Evolutionary conservation across 1,284 basidiomycete species (phyloP), one percentile per base, ranked within the genome.

Genomic region (Tylopilus sp.): DNA sequence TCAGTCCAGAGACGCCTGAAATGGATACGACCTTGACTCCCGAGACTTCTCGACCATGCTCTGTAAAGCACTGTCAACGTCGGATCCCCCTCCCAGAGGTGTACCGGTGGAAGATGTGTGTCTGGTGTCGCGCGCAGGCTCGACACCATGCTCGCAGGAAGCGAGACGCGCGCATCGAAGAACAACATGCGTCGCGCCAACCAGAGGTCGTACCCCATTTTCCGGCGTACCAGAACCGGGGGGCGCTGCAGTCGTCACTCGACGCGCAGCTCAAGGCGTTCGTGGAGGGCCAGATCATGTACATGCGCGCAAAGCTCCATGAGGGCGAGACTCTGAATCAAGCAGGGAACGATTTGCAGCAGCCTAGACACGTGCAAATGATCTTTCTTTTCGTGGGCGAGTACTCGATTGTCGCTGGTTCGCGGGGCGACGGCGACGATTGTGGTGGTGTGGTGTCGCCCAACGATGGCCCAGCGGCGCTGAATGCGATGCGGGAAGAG

Each of bases 311-410:
- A 7, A 67, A 58, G 46, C 25, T 59, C 23, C 29, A 35, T 11
- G 44, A 43, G 19, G 23, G 13, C 9, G 21, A n/a, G n/a, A n/a
- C n/a, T n/a, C n/a, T n/a, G n/a, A n/a, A n/a, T n/a, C n/a, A 8
- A 15, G 10, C n/a, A 10, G 23, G 23, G 8, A 23, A 28, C 39
- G 29, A 21, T 2, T 8, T 25, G 15, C 39, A 41, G 42, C 37
- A 34, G 16, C 31, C 30, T 15, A 11, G 25, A 8, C 12, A 34
- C 0, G 8, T 46, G 5, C 59, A 60, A 5, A 57, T 61, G 52
- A 19, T 61, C 31, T 82, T 83, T 58, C 59, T 60, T 11, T 82
- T 82, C 52, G 72, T 74, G 36, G 80, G 78, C 16, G 79, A 82
- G 60, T 81, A 72, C 59, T 76, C 79, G 6, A 60, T 74, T 26